Evolutionary conservation across 805 yeast species (phyloP).

Genomic region (Starmerella stellata): DNA sequence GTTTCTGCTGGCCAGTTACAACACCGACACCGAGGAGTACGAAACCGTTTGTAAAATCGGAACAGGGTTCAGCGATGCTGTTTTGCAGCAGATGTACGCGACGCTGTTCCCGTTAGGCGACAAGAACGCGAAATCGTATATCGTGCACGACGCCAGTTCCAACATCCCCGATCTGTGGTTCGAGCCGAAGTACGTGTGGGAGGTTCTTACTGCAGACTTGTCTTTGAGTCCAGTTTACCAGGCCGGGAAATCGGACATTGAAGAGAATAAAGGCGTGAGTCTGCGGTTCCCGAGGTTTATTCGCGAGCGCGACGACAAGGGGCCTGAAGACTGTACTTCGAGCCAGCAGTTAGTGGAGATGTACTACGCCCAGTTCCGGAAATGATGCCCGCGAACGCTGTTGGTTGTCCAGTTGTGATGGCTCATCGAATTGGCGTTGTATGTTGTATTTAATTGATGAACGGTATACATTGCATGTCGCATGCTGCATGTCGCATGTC

Average conservation of each 20-base stretch:
- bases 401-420: too few relatives aligned
- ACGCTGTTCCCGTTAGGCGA: slow-evolving; percentile 52
- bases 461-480: too few relatives aligned
- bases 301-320: slow-evolving; percentile 69
- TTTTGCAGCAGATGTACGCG: slow-evolving; percentile 41
- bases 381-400: too few relatives aligned
- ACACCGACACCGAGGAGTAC: slow-evolving; percentile 76
- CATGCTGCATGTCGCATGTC: too few relatives aligned
- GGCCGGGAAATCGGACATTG: slow-evolving; percentile 50
- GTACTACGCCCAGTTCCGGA: slow-evolving; percentile 43
- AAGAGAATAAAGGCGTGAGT: slow-evolving; percentile 62
- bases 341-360: slow-evolving; percentile 71
- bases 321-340: slow-evolving; percentile 68
- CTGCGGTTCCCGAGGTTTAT: slow-evolving; percentile 77
- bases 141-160: slow-evolving; percentile 31
- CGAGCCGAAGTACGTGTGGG: slow-evolving; percentile 69
- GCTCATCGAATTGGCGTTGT: too few relatives aligned
- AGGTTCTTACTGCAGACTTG: slow-evolving; percentile 78
- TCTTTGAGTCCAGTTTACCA: slow-evolving; percentile 77
- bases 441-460: too few relatives aligned
- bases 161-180: slow-evolving; percentile 85
- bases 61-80: slow-evolving; percentile 86
- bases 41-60: slow-evolving; percentile 96
- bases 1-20: slow-evolving; percentile 74
- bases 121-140: slow-evolving; percentile 44